phyloP scores from a whole-genome alignment of 2,329 filamentous ascomycete genomes.

The Cercospora brassicicola region DNA sequence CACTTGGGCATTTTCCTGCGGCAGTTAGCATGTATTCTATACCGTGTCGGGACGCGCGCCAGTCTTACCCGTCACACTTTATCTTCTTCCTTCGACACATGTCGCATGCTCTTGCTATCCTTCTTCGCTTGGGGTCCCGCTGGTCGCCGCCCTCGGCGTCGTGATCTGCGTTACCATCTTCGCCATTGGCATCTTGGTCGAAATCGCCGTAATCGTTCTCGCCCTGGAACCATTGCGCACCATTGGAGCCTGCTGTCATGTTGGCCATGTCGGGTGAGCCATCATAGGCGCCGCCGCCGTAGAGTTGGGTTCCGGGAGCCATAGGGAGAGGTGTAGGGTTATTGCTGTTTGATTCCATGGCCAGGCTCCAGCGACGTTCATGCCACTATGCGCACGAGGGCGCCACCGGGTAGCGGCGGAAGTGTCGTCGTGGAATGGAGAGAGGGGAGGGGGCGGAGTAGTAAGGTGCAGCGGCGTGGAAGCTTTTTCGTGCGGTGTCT shows the following conservation, averaged over 20 bases:
- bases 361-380: neutral
- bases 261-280: constrained; percentile 15
- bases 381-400: neutral
- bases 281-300: constrained; percentile 12
- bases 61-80: constrained; percentile 17
- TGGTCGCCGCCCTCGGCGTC: constrained; percentile 32
- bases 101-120: constrained; percentile 88
- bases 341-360: neutral
- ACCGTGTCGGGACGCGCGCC: too few relatives aligned
- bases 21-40: too few relatives aligned
- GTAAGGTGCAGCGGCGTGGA: neutral
- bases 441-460: neutral
- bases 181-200: constrained; percentile 29
- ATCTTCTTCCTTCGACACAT: constrained; percentile 97
- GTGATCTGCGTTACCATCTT: constrained; percentile 31
- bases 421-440: neutral
- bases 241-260: constrained; percentile 11
- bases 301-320: constrained; percentile 4
- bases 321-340: neutral
- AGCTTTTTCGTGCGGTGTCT: neutral
- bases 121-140: constrained; percentile 77
- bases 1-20: too few relatives aligned
- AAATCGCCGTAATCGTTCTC: constrained; percentile 28
- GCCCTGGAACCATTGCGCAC: constrained; percentile 24
- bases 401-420: neutral